These are phyloP conservation scores for Colletotrichum sp. DNA, from an alignment of 2,329 filamentous ascomycete genomes.

Conservation along the genomic window DNA sequence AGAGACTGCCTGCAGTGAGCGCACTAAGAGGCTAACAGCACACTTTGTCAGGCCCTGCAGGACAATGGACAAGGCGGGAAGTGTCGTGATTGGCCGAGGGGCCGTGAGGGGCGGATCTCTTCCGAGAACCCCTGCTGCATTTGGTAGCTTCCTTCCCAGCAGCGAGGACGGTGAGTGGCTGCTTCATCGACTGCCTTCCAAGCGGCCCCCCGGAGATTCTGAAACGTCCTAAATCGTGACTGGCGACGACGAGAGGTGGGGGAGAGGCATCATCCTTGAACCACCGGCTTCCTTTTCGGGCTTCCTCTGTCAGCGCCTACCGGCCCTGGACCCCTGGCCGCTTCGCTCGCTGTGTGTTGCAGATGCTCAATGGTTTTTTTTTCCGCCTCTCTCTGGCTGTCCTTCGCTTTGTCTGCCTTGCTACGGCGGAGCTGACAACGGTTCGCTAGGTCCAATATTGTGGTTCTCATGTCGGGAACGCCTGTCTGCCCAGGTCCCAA, in stretches of 20 bases:
- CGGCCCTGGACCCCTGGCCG: not conserved
- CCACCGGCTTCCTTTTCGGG: constrained; percentile 12
- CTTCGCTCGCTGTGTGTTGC: not conserved
- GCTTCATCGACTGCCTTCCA: not conserved
- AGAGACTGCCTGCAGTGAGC: not conserved
- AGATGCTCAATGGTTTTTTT: not conserved
- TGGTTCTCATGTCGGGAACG: not conserved
- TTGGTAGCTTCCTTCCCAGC: not conserved
- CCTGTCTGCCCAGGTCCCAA: not conserved
- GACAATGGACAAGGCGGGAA: not conserved
- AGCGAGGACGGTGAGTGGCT: constrained; percentile 8
- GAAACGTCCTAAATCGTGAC: constrained; percentile 22
- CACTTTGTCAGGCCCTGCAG: not conserved
- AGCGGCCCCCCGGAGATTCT: not conserved
- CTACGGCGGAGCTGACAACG: not conserved
- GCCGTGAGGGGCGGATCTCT: constrained; percentile 14
- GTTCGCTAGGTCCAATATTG: not conserved
- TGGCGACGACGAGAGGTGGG: constrained; percentile 9
- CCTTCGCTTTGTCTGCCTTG: not conserved
- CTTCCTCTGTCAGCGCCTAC: not conserved
- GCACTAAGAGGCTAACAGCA: not conserved
- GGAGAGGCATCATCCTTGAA: not conserved
- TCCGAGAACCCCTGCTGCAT: constrained; percentile 12
- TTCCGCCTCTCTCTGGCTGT: not conserved
- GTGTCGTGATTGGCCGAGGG: not conserved